Evolutionary conservation across 2,329 filamentous ascomycete genomes (phyloP), one percentile per base, ranked within the genome.

Genomic region (Colletotrichum horii): DNA sequence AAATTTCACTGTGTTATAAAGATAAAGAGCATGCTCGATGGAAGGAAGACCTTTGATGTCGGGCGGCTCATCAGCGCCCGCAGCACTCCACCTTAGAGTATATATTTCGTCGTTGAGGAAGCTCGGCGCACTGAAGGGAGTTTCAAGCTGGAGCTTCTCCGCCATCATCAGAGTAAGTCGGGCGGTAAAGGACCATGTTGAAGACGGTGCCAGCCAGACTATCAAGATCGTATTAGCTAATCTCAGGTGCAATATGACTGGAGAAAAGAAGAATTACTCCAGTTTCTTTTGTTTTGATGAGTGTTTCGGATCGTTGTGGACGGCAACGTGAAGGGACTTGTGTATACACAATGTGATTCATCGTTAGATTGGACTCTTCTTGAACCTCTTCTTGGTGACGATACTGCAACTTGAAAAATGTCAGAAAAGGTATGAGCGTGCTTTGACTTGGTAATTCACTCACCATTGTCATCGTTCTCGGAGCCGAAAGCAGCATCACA

Each of bases 1-100:
- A 28, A 85, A 85, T 19, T 85, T 84, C 67, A 85, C 84, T 3
- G 81, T 80, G 64, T 83, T 79, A 72, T 84, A 81, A 5, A 84
- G 78, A 38, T 83, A 83, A 15, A 83, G 73, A 3, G 83, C 80
- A 43, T 83, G 76, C 66, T 83, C 79, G n/a, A 84, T 77, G 4
- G 84, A 84, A 0, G 84, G 84, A 0, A 85, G 70, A 4, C 81
- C 80, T 12, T 76, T 80, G 1, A 83, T 81, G 30, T 86, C 83
- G 2, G 81, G 82, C 0, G 73, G 74, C 1, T 79, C 79, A n/a
- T 77, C 70, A 2, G 69, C 64, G 19, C 78, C 70, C 1, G 69
- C 66, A 5, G 71, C 61, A 8, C 76, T 80, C 80, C 80, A 81
- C 0, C 77, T 77, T 1, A 82, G 22, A 0, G 78, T 76, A 56